Conservation (phyloP, 768 basidiomycete genomes). For the Pleurotus eryngii region DNA sequence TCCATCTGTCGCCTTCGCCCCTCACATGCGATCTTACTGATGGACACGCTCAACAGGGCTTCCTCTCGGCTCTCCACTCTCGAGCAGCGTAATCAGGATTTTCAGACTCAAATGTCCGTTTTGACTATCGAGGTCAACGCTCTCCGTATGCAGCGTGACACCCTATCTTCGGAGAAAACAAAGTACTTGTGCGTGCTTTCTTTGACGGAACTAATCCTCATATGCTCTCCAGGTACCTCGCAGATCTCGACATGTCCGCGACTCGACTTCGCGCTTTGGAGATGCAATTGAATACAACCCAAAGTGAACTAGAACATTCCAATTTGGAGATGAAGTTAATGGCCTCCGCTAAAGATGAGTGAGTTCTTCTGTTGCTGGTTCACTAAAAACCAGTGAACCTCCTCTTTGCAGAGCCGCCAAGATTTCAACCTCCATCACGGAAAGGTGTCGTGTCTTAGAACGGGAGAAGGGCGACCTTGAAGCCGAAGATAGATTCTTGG, state of each 20-base stretch:
- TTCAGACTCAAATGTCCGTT: neutral
- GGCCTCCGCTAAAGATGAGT: neutral
- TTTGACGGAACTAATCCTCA: neutral
- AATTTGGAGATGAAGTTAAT: neutral
- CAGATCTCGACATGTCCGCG: neutral
- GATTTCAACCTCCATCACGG: neutral
- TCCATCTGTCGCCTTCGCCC: neutral
- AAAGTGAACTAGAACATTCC: constrained; percentile 1
- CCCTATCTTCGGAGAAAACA: neutral
- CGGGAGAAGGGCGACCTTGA: neutral
- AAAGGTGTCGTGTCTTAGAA: neutral
- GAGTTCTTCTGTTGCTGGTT: neutral
- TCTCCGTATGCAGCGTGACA: neutral
- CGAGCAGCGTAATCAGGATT: neutral
- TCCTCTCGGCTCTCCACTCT: neutral
- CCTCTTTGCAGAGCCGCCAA: neutral
- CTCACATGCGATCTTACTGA: neutral
- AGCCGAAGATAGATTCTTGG: neutral
- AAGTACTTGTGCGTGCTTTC: neutral
- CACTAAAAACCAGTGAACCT: neutral
- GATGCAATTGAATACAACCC: constrained; percentile 2
- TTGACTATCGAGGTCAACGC: neutral
- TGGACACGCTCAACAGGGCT: neutral
- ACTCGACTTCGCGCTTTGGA: neutral
- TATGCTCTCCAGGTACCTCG: neutral